Base-by-base conservation (phyloP, 495 filamentous ascomycete species). In the Aspergillus asperescens region DNA sequence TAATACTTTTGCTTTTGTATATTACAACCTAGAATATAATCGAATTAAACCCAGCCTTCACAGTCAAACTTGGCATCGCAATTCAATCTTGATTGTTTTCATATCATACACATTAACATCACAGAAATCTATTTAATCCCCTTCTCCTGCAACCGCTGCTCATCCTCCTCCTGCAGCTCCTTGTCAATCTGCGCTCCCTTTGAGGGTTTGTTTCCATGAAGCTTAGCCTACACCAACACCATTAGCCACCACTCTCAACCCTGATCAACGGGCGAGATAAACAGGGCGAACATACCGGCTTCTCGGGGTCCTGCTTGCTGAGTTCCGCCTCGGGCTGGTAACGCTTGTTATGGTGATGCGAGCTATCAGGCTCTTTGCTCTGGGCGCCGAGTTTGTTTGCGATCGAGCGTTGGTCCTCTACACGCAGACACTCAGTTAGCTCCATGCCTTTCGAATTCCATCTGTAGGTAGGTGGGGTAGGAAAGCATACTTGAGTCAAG, bases 341-440 rank as follows among this genome's bases (percentile, higher is more conserved):
- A 18, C 66, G 58, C 63, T 56, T 48, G 64, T 57, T 72, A 51
- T 67, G 65, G 51, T 69, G 63, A 48, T 67, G 58, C 7, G 51
- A 52, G 44, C 63, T 31, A 23, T 71, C 57, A 19, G 40, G 22
- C 59, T 72, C 80, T 63, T 56, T 72, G 66, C 37, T 51, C 58
- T 87, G 84, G 8, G 81, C 77, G 7, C 75, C 86, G 23, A 89
- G 76, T 61, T 81, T 84, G 75, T 90, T 89, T 56, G 83, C 84
- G 57, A 94, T 90, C 24, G 85, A 80, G 58, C 89, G 78, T 60
- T 88, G 69, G 62, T 92, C 88, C 79, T 94, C 85, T 90, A 48
- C 6, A 16, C 9, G 44, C 16, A 16, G 10, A 31, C 9, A 23
- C 7, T 5, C 22, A 20, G 38, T 40, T 40, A 20, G 20, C 10